Percentiles rank a stretch among this genome's conserved stretches.
Conservation (phyloP, 2,329 filamentous ascomycete genomes). For the Xylariaceae sp. region DNA sequence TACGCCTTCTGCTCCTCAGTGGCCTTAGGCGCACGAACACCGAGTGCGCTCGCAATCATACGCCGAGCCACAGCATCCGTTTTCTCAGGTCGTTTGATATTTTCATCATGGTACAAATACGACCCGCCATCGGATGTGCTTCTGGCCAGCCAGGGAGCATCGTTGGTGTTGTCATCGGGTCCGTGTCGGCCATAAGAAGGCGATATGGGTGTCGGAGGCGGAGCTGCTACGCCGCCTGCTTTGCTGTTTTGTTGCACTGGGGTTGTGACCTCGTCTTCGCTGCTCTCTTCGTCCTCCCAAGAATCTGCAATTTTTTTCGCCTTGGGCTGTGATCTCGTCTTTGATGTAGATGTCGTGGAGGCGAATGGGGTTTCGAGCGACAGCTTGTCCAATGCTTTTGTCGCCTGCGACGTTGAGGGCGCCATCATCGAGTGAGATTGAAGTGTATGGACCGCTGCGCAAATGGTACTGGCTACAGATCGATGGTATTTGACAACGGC, state of each 20-base stretch:
- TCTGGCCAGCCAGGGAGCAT: constrained; percentile 13
- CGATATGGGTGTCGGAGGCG: constrained; percentile 66
- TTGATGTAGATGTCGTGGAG: constrained; percentile 6
- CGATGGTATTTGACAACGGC: too few relatives aligned
- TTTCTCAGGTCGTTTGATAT: constrained; percentile 65
- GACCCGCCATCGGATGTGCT: constrained; percentile 7
- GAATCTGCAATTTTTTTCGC: constrained; percentile 60
- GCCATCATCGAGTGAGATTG: constrained; percentile 18
- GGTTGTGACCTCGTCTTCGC: constrained; percentile 33
- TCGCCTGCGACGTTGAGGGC: constrained; percentile 18
- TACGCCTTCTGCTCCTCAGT: constrained; percentile 89
- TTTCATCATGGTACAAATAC: constrained; percentile 7
- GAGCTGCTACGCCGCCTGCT: constrained; percentile 45
- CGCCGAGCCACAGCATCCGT: constrained; percentile 86
- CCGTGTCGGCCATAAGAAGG: constrained; percentile 39
- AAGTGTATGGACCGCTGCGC: too few relatives aligned
- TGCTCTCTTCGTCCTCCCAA: constrained; percentile 71
- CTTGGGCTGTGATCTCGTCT: constrained; percentile 30
- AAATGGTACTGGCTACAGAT: too few relatives aligned
- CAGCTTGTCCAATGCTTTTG: constrained; percentile 31
- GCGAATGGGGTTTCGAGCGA: constrained; percentile 25
- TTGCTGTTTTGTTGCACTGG: constrained; percentile 19
- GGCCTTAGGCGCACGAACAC: constrained; percentile 73
- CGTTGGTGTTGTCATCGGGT: constrained; percentile 1
- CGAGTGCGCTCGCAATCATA: constrained; percentile 85